Base-by-base conservation (phyloP, 2,329 filamentous ascomycete species). In the Alternaria sp. region DNA sequence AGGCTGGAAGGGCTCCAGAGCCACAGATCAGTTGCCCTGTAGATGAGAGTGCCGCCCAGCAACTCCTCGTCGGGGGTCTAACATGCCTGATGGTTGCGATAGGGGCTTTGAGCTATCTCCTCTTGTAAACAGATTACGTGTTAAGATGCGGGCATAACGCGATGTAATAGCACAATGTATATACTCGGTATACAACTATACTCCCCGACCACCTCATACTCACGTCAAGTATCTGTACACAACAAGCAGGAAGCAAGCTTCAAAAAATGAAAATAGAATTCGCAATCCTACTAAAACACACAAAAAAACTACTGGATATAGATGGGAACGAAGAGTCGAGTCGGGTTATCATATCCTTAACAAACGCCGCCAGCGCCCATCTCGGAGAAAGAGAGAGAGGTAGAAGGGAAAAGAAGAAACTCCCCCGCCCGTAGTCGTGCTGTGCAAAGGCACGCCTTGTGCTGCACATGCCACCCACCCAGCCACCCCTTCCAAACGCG, bases 291-390 rank as follows among this genome's bases (percentile, higher is more conserved):
- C 37, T 41, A 44, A 44, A 55, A 0, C 33, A 55, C 49, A 53
- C 49, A 18, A 53, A 15, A 46, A 47, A 21, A 14, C 14, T 21
- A n/a, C n/a, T 44, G 53, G 33, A 55, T 55, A 55, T 41, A 55
- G 37, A 43, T 26, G 33, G 21, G 44, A 47, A 47, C 14, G 18
- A 25, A 53, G 49, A 53, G 49, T 53, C 49, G 49, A 53, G 49
- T 53, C 49, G 30, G 49, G 49, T 53, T 53, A 53, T 53, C 30
- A 44, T 55, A 55, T 55, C 53, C 53, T 28, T 43, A 21, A 55
- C 18, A 44, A 55, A 55, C 53, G 49, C 49, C 49, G 30, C 30
- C 49, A 53, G 49, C 49, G 20, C 37, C 49, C 49, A 28, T 53
- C 49, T 53, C 30, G 20, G 14, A 41, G 33, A 41, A 4, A 37